These are phyloP conservation scores for Vanderwaltozyma polyspora DNA, from an alignment of 805 yeast species.

Conservation along the genomic window DNA sequence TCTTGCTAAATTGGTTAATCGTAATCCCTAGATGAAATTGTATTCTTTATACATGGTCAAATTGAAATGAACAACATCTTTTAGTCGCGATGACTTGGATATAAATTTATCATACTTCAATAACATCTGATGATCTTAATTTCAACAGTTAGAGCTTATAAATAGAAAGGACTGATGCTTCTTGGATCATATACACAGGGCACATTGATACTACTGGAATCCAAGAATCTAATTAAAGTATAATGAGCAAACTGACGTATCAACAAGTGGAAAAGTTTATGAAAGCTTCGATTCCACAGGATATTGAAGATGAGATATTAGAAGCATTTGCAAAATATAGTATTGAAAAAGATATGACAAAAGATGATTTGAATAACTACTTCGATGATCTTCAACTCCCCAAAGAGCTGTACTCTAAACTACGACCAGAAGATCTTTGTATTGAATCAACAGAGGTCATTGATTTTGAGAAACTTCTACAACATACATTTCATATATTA, in stretches of 20 bases:
- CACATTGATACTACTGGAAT: no score
- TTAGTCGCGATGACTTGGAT: no score
- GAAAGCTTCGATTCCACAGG: slow-evolving; percentile 29
- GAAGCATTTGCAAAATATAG: slow-evolving; percentile 33
- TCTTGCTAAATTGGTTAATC: no score
- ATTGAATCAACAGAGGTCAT: slow-evolving; percentile 34
- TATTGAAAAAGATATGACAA: slow-evolving; percentile 32
- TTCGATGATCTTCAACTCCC: slow-evolving; percentile 26
- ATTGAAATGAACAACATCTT: no score
- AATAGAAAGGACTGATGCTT: no score
- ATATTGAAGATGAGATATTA: slow-evolving; percentile 35
- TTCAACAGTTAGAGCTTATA: no score
- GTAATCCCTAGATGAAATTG: no score
- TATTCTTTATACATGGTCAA: no score
- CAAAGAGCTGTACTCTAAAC: slow-evolving; percentile 18
- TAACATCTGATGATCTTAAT: no score
- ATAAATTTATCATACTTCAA: no score
- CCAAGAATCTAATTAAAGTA: neutral
- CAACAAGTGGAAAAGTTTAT: slow-evolving; percentile 22
- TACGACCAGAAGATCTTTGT: slow-evolving; percentile 22
- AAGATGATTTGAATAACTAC: slow-evolving; percentile 21
- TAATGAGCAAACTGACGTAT: slow-evolving; percentile 7
- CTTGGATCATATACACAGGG: no score
- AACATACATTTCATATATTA: slow-evolving; percentile 32
- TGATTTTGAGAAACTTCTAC: slow-evolving; percentile 37